A percentile compares a stretch with the other conserved stretches of the same genome.
These are phyloP conservation scores for Epichloe bromicola DNA, from an alignment of 2,329 filamentous ascomycete species.

Conservation along the genomic window DNA sequence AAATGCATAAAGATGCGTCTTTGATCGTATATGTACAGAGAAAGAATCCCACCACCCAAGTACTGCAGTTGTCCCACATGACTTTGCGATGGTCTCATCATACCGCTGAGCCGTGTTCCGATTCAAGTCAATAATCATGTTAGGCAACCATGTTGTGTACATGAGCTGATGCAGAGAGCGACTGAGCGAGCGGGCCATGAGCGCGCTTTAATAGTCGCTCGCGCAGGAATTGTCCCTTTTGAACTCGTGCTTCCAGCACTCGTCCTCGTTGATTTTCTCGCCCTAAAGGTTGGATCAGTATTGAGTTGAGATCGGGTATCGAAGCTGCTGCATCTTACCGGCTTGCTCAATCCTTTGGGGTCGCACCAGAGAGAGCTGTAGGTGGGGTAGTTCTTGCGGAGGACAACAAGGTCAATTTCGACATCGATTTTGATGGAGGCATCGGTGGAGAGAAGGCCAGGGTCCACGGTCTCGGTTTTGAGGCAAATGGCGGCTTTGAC, in stretches of 20 bases:
- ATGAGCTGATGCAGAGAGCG: background rate
- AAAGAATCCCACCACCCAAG: background rate
- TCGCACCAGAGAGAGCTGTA: background rate
- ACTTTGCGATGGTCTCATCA: background rate
- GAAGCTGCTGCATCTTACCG: background rate
- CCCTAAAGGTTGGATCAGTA: background rate
- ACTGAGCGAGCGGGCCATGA: background rate
- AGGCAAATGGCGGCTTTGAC: background rate
- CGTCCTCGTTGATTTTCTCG: background rate
- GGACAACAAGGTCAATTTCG: background rate
- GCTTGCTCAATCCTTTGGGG: background rate
- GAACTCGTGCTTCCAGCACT: slow-evolving; percentile 3
- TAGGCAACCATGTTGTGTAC: no score
- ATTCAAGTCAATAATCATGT: background rate
- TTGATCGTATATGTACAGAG: background rate
- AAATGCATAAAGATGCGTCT: background rate
- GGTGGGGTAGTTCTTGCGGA: background rate
- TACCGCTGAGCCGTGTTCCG: background rate
- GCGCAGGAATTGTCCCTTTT: background rate
- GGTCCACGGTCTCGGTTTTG: background rate
- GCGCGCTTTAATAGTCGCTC: background rate
- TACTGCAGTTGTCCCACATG: no score
- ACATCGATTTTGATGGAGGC: background rate
- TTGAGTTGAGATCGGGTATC: no score
- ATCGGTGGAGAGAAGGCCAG: background rate